Base-by-base conservation (phyloP, 768 basidiomycete genomes). In the Lactarius pseudohatsudake region DNA sequence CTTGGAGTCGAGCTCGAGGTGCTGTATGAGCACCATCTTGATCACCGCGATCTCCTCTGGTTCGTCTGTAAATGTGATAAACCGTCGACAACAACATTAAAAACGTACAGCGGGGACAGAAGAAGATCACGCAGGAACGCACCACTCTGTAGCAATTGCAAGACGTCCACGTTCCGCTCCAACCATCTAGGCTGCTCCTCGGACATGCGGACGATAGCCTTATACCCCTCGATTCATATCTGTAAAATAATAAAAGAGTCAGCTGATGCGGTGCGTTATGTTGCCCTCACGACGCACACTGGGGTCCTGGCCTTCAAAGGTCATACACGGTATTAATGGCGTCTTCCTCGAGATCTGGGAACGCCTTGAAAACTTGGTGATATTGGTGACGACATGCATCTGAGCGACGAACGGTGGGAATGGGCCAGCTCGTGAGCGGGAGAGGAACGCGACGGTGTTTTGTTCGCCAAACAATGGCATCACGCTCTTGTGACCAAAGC, bases 141-240 rank as follows among this genome's bases (percentile, higher is more conserved):
- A 90, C 89, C 89, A 70, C 86, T 88, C 74, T 90, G 89, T 11
- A 91, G 79, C 20, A 91, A 76, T 68, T 91, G 90, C 22, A 91
- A 78, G 2, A 91, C 89, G 75, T 91, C 90, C 4, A 86, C 85
- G 72, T 91, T 91, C 69, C 90, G 77, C 74, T 85, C 86, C 59
- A 90, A 80, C 83, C 83, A 86, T 71, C 82, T 85, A 57, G 73
- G 78, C 64, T 85, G 80, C 62, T 79, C 80, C 30, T 69, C 74
- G 40, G 82, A 84, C 13, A 83, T 79, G 60, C 77, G 74, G 4
- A 83, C 84, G 62, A 91, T 82, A 2, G 88, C 86, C 20, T 76
- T 74, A 72, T 91, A 91, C 13, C 90, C 90, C 56, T 84, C 83
- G 61, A 85, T 81, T n/a, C 90, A 84, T 16, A 90, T 87, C 88